Base-by-base conservation (phyloP, 164 flowering plant species). In the Santalum album region DNA sequence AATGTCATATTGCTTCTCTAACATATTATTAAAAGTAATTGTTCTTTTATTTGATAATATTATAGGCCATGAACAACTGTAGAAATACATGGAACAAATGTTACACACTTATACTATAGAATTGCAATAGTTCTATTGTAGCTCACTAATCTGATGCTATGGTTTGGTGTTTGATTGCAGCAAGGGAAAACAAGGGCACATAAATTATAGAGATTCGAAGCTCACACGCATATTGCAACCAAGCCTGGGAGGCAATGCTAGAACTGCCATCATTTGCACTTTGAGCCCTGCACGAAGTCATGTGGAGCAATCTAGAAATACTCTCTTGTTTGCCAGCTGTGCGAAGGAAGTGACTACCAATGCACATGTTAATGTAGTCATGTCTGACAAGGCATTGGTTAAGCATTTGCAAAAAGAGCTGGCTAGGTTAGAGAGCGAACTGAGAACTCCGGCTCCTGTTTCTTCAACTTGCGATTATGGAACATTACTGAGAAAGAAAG, bases 361-460 rank as follows among this genome's bases (percentile, higher is more conserved):
- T 65, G 86, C 89, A 51, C 76, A 75, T 65, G 85, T 83, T 58
- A 81, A 81, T 65, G 83, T 78, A 2, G 83, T 81, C 55, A 80
- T 84, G 91, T 84, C 91, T 27, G 91, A 84, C 55, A 84, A 82
- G 74, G 88, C 88, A 20, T 68, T 84, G 72, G 86, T 84, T 21
- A 84, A 80, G 69, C 91, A 84, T 65, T 71, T 84, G 67, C 90
- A 84, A 49, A 77, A 70, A 59, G 90, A 84, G 65, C 32, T 84
- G 54, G 87, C 91, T 35, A 68, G 91, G 60, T 57, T 84, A 69
- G 88, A 82, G 65, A 80, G 71, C 62, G 91, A 84, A 68, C 53
- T 84, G 62, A 78, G 72, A 72, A 69, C 45, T 58, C 86, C 87
- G 36, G 79, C 55, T 51, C 75, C 79, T 18, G 53, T 59, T 54